phyloP scores from a whole-genome alignment of 805 yeast species.

The Yarrowia sp. region DNA sequence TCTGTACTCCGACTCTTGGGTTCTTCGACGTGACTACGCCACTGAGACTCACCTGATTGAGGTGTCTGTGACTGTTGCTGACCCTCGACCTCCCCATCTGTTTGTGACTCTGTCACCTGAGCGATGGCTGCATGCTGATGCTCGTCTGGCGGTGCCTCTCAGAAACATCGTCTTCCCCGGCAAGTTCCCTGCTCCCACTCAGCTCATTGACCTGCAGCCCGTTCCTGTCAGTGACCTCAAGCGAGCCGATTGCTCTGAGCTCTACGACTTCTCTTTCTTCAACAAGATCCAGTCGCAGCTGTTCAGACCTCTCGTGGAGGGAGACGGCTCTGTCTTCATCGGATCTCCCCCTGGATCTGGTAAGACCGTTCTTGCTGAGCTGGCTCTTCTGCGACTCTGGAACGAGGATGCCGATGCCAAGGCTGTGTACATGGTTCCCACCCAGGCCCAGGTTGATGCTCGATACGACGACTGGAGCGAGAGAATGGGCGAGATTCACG shows the following conservation, averaged over 20 bases:
- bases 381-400: conserved; percentile 75
- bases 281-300: conserved; percentile 74
- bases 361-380: conserved; percentile 65
- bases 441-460: conserved; percentile 53
- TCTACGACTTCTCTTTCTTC: conserved; percentile 54
- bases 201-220: conserved; percentile 51
- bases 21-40: conserved; percentile 51
- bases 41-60: conserved; percentile 57
- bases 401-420: conserved; percentile 59
- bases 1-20: conserved; percentile 55
- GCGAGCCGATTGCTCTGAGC: conserved; percentile 46
- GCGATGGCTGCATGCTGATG: conserved; percentile 80
- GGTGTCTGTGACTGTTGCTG: conserved; percentile 58
- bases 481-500: conserved; percentile 46
- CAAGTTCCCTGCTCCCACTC: conserved; percentile 61
- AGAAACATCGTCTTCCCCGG: conserved; percentile 55
- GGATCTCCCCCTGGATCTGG: conserved; percentile 79
- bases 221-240: conserved; percentile 51
- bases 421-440: conserved; percentile 68
- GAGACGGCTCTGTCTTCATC: conserved; percentile 59
- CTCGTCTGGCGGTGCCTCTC: conserved; percentile 59
- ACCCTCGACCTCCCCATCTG: conserved; percentile 65
- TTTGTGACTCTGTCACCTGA: conserved; percentile 74
- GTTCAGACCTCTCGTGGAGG: conserved; percentile 56
- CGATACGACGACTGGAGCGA: conserved; percentile 53